phyloP scores from a whole-genome alignment of 1,284 basidiomycete species.

The Ceratobasidium theobromae region DNA sequence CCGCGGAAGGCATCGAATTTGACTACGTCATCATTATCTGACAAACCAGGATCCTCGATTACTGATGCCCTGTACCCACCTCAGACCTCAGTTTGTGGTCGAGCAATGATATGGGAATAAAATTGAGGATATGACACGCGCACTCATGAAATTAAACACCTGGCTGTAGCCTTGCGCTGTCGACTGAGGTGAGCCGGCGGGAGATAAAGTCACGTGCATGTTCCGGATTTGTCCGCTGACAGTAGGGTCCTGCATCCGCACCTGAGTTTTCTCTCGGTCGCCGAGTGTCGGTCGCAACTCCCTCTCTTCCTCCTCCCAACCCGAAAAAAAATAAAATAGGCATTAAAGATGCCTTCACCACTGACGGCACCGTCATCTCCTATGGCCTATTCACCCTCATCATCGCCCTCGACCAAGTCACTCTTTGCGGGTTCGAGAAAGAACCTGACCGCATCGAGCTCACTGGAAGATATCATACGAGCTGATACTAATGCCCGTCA shows the following conservation, averaged over 20 bases:
- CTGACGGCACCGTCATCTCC: not conserved
- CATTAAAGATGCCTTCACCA: not conserved
- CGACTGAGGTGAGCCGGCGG: not conserved
- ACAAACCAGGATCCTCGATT: too few relatives aligned
- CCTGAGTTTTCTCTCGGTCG: constrained; percentile 22
- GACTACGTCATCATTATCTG: too few relatives aligned
- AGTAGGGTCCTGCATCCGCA: too few relatives aligned
- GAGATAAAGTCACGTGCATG: not conserved
- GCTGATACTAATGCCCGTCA: constrained; percentile 20
- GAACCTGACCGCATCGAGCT: constrained; percentile 15
- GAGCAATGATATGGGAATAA: not conserved
- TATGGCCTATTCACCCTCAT: constrained; percentile 16
- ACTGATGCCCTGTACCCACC: too few relatives aligned
- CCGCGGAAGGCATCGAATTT: too few relatives aligned
- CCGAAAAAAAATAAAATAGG: not conserved
- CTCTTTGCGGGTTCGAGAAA: constrained; percentile 21
- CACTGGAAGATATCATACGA: constrained; percentile 24
- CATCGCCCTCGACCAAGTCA: constrained; percentile 3
- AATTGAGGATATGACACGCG: not conserved
- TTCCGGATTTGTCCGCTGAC: not conserved
- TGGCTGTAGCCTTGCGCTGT: too few relatives aligned
- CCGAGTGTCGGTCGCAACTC: not conserved
- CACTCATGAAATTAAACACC: not conserved
- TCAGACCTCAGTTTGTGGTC: too few relatives aligned
- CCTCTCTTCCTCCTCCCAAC: not conserved